These are phyloP conservation scores for Choricystis sp. DNA, from an alignment of 139 green algal species.

Conservation along the genomic window DNA sequence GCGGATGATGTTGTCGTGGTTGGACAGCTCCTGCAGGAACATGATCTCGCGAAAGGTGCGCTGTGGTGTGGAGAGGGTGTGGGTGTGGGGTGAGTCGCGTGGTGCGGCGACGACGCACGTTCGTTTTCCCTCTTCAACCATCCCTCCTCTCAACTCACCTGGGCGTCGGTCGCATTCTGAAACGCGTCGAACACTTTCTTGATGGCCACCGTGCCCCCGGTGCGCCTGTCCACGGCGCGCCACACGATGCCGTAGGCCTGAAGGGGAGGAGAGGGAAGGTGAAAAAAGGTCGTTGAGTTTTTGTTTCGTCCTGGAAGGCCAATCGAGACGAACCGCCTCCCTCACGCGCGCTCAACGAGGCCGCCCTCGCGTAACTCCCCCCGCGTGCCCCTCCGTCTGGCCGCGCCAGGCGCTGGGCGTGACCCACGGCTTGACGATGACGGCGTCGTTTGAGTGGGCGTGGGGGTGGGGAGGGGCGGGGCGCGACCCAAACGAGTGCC, in stretches of 20 bases:
- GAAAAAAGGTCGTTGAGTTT: background rate
- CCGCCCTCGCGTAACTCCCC: too few relatives aligned
- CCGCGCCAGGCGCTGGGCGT: too few relatives aligned
- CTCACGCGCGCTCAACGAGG: too few relatives aligned
- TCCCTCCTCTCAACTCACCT: too few relatives aligned
- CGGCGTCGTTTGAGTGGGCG: too few relatives aligned
- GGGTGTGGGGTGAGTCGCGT: background rate
- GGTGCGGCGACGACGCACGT: background rate
- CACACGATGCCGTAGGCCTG: conserved; percentile 98
- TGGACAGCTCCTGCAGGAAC: conserved; percentile 91
- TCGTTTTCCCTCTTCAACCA: too few relatives aligned
- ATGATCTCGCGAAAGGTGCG: conserved; percentile 96
- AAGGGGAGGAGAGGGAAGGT: background rate
- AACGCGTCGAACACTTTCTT: conserved; percentile 99
- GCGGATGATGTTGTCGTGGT: conserved; percentile 88
- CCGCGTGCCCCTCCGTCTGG: too few relatives aligned
- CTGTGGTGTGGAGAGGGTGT: conserved; percentile 25
- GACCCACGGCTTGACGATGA: too few relatives aligned
- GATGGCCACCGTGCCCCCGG: conserved; percentile 59
- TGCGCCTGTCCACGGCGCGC: conserved; percentile 84
- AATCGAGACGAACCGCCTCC: too few relatives aligned
- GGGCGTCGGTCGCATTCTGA: conserved; percentile 91
- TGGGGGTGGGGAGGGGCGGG: background rate
- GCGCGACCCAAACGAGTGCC: background rate
- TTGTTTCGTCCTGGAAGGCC: background rate